phyloP scores from a whole-genome alignment of 495 filamentous ascomycete genomes.

The Xylona heveae region DNA sequence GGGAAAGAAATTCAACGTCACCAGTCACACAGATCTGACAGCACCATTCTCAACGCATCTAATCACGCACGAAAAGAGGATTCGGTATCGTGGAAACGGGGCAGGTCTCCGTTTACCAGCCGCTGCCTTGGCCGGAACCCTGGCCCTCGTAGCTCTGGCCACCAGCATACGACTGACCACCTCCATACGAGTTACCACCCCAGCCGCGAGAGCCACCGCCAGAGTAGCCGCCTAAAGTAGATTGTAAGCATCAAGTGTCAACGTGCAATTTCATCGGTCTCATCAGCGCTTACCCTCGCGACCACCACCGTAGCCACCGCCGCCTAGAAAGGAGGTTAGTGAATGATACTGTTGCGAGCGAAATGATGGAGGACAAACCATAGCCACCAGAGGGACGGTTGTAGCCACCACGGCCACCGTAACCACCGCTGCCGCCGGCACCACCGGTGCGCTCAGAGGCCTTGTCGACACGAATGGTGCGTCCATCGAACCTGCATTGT shows the following conservation, averaged over 20 bases:
- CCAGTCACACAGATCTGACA: no score
- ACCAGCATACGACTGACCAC: conserved; percentile 5
- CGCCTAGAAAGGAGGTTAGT: neutral
- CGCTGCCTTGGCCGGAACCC: no score
- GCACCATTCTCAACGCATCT: no score
- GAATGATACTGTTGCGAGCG: neutral
- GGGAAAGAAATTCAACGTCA: no score
- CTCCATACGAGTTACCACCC: conserved; percentile 6
- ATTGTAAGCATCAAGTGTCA: no score
- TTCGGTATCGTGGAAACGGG: no score
- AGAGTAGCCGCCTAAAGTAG: conserved; percentile 6
- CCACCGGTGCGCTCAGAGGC: conserved; percentile 59
- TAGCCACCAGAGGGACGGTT: conserved; percentile 5
- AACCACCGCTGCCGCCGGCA: conserved; percentile 26
- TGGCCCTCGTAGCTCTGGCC: neutral
- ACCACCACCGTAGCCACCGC: conserved; percentile 11
- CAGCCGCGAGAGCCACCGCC: conserved; percentile 12
- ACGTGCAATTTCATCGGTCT: no score
- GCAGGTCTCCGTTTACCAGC: no score
- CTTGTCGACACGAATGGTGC: conserved; percentile 87
- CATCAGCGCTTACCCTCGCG: conserved; percentile 9
- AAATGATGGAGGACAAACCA: conserved; percentile 4
- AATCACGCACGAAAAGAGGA: no score
- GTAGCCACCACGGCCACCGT: conserved; percentile 16
- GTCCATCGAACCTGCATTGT: conserved; percentile 68